Percentiles rank a stretch among this genome's conserved stretches.
phyloP scores from a whole-genome alignment of 345 rosid species.

The Tarenaya hassleriana region DNA sequence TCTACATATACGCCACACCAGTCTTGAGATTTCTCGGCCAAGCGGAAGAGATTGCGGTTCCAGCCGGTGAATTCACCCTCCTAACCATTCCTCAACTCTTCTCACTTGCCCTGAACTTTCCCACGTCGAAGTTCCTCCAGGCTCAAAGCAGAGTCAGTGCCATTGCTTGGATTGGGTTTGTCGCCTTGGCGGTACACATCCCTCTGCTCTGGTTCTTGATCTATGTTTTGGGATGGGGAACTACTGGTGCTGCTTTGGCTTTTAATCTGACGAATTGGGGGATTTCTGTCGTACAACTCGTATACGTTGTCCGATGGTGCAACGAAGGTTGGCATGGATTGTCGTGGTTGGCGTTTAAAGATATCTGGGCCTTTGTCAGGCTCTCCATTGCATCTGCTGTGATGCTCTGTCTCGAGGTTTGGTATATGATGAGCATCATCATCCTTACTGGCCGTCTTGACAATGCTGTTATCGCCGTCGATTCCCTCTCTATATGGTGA shows the following conservation, averaged over 20 bases:
- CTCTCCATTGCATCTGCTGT: constrained; percentile 76
- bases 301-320: constrained; percentile 52
- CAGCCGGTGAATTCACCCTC: constrained; percentile 54
- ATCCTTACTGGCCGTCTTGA: constrained; percentile 66
- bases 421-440: constrained; percentile 80
- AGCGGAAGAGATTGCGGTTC: constrained; percentile 40
- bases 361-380: constrained; percentile 65
- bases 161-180: constrained; percentile 51
- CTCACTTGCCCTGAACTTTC: constrained; percentile 58
- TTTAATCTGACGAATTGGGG: constrained; percentile 46
- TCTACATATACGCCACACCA: constrained; percentile 62
- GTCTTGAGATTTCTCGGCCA: constrained; percentile 54
- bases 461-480: constrained; percentile 65
- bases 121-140: constrained; percentile 65
- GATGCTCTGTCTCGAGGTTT: constrained; percentile 78
- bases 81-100: constrained; percentile 55
- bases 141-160: constrained; percentile 63
- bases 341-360: constrained; percentile 54
- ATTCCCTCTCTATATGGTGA: constrained; percentile 75
- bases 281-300: constrained; percentile 36
- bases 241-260: constrained; percentile 65
- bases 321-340: constrained; percentile 63
- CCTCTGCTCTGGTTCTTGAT: constrained; percentile 46
- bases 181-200: constrained; percentile 37
- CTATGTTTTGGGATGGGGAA: constrained; percentile 38